Base-by-base conservation (phyloP, 208 protist genomes). In the Phytomonas francai region DNA sequence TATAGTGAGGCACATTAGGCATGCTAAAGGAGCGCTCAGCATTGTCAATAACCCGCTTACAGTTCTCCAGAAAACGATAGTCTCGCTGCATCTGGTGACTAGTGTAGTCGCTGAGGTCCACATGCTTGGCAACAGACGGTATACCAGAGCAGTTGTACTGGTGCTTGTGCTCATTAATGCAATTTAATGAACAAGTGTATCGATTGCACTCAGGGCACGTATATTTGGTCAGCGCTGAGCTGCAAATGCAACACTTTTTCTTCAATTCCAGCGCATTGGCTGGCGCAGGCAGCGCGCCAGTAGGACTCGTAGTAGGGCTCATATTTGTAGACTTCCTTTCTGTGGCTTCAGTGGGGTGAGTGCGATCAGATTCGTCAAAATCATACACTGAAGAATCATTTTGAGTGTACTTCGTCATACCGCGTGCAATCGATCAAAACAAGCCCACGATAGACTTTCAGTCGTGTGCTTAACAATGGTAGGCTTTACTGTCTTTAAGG, bases 1-100 rank as follows among this genome's bases (percentile, higher is more conserved):
- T 86, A 73, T 89, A 92, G 11, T 74, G 80, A 59, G 76, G 79
- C 42, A 76, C 67, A 60, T 68, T 49, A 33, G 67, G 71, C 45
- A 70, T 78, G 34, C 85, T 84, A 57, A 92, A 80, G 36, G 36
- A 49, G n/a, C 87, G 86, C 59, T 82, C 79, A 19, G 86, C 81
- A 68, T 90, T 93, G 67, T 71, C 79, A 33, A 91, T 73, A 30
- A 83, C 79, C 4, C 81, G 82, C 22, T 81, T 79, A 67, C 86
- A 89, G 60, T 90, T 74, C 61, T 93, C 86, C 16, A 96, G 68
- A 59, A 96, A 96, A 39, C 78, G 74, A 66, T 81, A 96, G 67
- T 96, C 90, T 28, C 88, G 80, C 73, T 88, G 71, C 54, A 96
- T 72, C 66, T 92, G 85, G 16, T 59, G 39, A 68, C 91, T 83